Base-by-base conservation (phyloP, 129 eudicot species). In the Gnaphalium uliginosum region DNA sequence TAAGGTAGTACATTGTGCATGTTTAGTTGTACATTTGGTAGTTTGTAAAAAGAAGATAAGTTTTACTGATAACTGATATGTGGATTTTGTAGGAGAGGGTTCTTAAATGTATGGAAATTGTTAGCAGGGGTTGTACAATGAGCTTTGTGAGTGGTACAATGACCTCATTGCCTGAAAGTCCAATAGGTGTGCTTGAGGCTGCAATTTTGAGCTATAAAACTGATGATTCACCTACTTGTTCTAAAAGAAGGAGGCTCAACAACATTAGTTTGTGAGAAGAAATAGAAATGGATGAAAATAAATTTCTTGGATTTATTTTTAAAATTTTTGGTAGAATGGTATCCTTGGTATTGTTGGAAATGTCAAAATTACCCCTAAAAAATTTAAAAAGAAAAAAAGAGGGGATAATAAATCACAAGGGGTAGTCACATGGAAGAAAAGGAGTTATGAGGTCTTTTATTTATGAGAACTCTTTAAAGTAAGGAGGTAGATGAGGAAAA, bases 101-200 rank as follows among this genome's bases (percentile, higher is more conserved):
- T 74, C 26, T 61, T 43, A 79, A 76, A 66, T 87, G 88, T 72
- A 19, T 76, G 65, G 86, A 81, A 58, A 21, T 70, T 72, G 75
- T 84, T 46, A 70, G 50, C 14, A 84, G 35, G 61, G 43, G 76
- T 75, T 69, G 76, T 63, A 65, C 73, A 19, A 72, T 79, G 83
- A 68, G 78, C 62, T 74, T 63, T 62, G 63, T 61, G 67, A 66
- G 80, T 80, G 56, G 80, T 59, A 82, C 41, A 75, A n/a, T 58
- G 21, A 39, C 58, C 51, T 64, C 74, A 23, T 76, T 87, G 75
- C 88, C 86, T 39, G 84, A 84, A 30, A 84, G 88, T 73, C 86
- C 88, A 66, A 84, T 77, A 46, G 86, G 88, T 76, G 88, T 87
- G 78, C 79, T 84, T 46, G 86, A 87, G 71, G 85, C 88, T 66